These are phyloP conservation scores for Kazachstania sp. DNA, from an alignment of 1,139 yeast genomes.

Conservation along the genomic window DNA sequence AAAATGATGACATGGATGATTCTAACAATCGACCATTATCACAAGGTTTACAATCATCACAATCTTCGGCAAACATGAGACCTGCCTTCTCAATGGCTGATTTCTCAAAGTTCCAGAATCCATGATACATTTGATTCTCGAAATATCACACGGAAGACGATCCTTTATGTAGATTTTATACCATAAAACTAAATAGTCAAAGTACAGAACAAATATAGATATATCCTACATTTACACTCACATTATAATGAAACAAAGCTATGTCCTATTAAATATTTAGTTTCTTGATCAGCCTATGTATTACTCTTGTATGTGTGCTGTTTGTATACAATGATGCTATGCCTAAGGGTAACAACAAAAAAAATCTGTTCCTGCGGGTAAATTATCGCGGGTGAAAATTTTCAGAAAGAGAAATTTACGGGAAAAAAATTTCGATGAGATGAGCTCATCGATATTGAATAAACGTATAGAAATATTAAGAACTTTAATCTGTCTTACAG, in stretches of 20 bases:
- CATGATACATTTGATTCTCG: neutral
- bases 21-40: slow-evolving; percentile 4
- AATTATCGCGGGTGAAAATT: neutral
- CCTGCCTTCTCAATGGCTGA: slow-evolving; percentile 28
- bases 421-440: slow-evolving; percentile 9
- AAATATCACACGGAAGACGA: no score
- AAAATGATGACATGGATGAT: neutral
- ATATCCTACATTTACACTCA: no score
- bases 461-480: neutral
- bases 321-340: no score
- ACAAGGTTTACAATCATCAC: slow-evolving; percentile 6
- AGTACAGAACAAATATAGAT: no score
- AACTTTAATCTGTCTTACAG: neutral
- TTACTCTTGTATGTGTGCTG: no score
- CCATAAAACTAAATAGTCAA: no score
- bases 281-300: no score
- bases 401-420: neutral
- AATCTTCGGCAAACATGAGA: slow-evolving; percentile 12
- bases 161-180: no score
- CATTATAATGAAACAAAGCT: no score
- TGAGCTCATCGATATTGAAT: slow-evolving; percentile 4
- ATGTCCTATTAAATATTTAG: no score
- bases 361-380: neutral
- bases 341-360: no score
- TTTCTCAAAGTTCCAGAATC: slow-evolving; percentile 13